These are phyloP conservation scores for Fusarium chlamydosporum DNA, from an alignment of 2,329 filamentous ascomycete species.

Conservation along the genomic window DNA sequence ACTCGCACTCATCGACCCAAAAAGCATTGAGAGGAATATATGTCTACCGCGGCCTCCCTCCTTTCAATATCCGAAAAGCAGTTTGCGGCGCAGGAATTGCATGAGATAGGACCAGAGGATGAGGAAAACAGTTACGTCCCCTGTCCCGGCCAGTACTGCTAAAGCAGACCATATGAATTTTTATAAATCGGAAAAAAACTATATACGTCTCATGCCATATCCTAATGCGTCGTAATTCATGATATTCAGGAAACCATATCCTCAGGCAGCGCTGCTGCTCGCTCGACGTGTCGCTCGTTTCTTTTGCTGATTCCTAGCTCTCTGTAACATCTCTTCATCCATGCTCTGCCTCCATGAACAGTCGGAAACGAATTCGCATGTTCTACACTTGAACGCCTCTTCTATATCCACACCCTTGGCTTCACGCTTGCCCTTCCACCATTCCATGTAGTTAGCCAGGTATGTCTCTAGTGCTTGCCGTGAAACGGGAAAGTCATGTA, in stretches of 20 bases:
- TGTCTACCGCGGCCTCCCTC: too few relatives aligned
- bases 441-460: slow-evolving; percentile 78
- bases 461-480: slow-evolving; percentile 74
- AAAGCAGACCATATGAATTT: neutral
- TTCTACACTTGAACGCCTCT: slow-evolving; percentile 89
- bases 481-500: slow-evolving; percentile 76
- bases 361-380: slow-evolving; percentile 83
- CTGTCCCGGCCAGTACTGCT: neutral
- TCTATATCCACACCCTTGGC: slow-evolving; percentile 83
- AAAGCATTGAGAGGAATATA: slow-evolving; percentile 30
- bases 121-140: neutral
- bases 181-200: neutral
- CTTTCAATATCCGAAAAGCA: neutral
- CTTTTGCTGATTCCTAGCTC: slow-evolving; percentile 42
- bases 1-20: slow-evolving; percentile 46
- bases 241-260: slow-evolving; percentile 12
- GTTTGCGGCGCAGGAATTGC: neutral
- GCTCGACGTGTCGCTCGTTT: slow-evolving; percentile 41
- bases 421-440: slow-evolving; percentile 85
- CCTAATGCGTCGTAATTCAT: slow-evolving; percentile 41
- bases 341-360: slow-evolving; percentile 84
- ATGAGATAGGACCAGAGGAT: neutral
- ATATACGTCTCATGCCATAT: slow-evolving; percentile 4
- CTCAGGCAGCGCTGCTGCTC: slow-evolving; percentile 13
- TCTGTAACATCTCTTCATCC: slow-evolving; percentile 67